phyloP scores from a whole-genome alignment of 495 filamentous ascomycete species.

The Penicillium chermesinum region DNA sequence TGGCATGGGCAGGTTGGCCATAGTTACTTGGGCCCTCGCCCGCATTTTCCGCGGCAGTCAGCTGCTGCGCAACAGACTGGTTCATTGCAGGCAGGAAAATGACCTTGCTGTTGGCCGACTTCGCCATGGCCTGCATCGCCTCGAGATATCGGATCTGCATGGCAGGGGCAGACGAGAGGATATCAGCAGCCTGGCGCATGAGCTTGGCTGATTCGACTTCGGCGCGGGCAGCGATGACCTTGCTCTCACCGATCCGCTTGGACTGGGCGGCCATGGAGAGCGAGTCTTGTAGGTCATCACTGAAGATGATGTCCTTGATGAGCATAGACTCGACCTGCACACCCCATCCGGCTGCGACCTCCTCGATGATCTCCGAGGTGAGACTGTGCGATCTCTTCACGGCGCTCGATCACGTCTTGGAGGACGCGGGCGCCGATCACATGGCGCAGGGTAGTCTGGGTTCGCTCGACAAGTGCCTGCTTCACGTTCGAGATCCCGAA shows the following conservation, averaged over 20 bases:
- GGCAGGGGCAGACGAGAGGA: constrained; percentile 83
- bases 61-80: constrained; percentile 44
- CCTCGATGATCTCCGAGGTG: constrained; percentile 96
- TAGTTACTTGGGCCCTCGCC: constrained; percentile 58
- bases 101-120: constrained; percentile 91
- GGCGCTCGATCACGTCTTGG: constrained; percentile 98
- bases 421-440: constrained; percentile 94
- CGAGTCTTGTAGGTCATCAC: constrained; percentile 91
- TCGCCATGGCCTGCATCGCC: constrained; percentile 99
- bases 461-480: constrained; percentile 93
- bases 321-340: constrained; percentile 97
- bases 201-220: constrained; percentile 96
- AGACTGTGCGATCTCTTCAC: constrained; percentile 92
- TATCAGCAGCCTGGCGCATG: constrained; percentile 97
- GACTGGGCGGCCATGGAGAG: constrained; percentile 98
- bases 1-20: constrained; percentile 21
- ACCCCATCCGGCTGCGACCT: constrained; percentile 91
- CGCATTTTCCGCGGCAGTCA: constrained; percentile 46
- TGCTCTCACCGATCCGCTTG: constrained; percentile 97
- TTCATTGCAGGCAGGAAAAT: constrained; percentile 78
- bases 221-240: constrained; percentile 93
- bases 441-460: constrained; percentile 95
- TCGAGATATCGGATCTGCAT: constrained; percentile 99
- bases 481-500: constrained; percentile 95
- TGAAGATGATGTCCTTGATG: constrained; percentile 99